Evolutionary conservation across 2,329 filamentous ascomycete species (phyloP).

Genomic region (Blastomyces parvus): DNA sequence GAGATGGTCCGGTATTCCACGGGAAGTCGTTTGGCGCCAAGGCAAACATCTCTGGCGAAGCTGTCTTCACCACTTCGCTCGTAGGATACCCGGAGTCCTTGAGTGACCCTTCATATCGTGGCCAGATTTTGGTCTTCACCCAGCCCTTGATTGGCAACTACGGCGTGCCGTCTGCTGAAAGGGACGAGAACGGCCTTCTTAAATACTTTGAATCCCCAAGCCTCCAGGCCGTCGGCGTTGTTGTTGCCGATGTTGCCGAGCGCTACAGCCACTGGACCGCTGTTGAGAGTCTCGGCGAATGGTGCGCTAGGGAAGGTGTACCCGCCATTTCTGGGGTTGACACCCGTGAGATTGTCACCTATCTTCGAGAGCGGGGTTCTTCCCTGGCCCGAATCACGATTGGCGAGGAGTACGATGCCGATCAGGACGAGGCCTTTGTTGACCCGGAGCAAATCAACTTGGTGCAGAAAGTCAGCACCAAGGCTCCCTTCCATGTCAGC

Average conservation of each 20-base stretch:
- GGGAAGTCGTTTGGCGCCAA: slow-evolving; percentile 96
- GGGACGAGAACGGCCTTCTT: slow-evolving; percentile 80
- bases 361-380: slow-evolving; percentile 91
- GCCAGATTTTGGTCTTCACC: slow-evolving; percentile 94
- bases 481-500: slow-evolving; percentile 91
- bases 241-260: slow-evolving; percentile 87
- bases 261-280: slow-evolving; percentile 99
- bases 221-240: slow-evolving; percentile 90
- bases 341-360: slow-evolving; percentile 91
- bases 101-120: slow-evolving; percentile 60
- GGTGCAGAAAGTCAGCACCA: slow-evolving; percentile 92
- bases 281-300: slow-evolving; percentile 82
- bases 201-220: slow-evolving; percentile 98
- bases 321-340: slow-evolving; percentile 95
- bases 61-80: slow-evolving; percentile 95
- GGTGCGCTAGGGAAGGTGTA: slow-evolving; percentile 93
- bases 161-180: slow-evolving; percentile 76
- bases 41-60: slow-evolving; percentile 93
- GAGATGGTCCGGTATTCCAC: slow-evolving; percentile 90
- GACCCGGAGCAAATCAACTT: slow-evolving; percentile 96
- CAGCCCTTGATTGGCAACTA: slow-evolving; percentile 98
- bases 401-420: slow-evolving; percentile 95
- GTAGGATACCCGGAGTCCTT: slow-evolving; percentile 93
- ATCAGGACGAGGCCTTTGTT: slow-evolving; percentile 92
- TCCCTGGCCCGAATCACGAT: slow-evolving; percentile 90